Base-by-base conservation (phyloP, 169 alveolate genomes). In the Plasmodium gallinaceum region DNA sequence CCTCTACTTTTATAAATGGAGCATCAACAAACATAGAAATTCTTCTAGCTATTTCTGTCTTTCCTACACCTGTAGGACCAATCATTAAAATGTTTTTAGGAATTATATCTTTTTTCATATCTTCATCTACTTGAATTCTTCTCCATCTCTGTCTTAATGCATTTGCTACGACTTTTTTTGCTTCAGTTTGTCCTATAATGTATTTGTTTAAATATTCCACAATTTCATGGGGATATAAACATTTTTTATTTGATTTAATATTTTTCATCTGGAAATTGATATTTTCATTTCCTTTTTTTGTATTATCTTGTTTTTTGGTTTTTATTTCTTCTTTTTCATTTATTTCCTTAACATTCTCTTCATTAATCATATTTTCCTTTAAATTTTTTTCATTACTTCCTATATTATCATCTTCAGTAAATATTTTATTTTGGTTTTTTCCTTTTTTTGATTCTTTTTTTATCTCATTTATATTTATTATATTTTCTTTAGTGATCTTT, bases 61-160 rank as follows among this genome's bases (percentile, higher is more conserved):
- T 97, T 0, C 98, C 98, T 10, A 95, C 96, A 0, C 98, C 98
- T 16, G 98, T 94, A 16, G 96, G 96, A 0, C 98, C 98, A 18
- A 93, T 92, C 93, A 97, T 94, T 24, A 97, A 88, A 48, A 97
- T 97, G 72, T 97, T 97, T 72, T 92, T 92, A 16, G 98, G 98
- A 14, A 94, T 87, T 72, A 96, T 90, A 68, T 94, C 96, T 16
- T 88, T 94, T 60, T 93, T 83, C 90, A 91, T 65, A 20, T 91
- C 94, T 10, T 88, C 95, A 20, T 90, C 83, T 7, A 93, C 69
- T 83, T 93, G 89, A 91, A 88, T 90, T 70, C 96, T 64, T 88
- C 96, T 76, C 94, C 95, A 92, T 32, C 95, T 83, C 46, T 85
- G 92, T 83, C 95, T 73, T 46, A 94, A 87, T 24, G 97, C 98